Percentiles rank a stretch among this genome's conserved stretches.
Evolutionary conservation across 2,329 filamentous ascomycete genomes (phyloP).

Genomic region (Tolypocladium endophyticum): DNA sequence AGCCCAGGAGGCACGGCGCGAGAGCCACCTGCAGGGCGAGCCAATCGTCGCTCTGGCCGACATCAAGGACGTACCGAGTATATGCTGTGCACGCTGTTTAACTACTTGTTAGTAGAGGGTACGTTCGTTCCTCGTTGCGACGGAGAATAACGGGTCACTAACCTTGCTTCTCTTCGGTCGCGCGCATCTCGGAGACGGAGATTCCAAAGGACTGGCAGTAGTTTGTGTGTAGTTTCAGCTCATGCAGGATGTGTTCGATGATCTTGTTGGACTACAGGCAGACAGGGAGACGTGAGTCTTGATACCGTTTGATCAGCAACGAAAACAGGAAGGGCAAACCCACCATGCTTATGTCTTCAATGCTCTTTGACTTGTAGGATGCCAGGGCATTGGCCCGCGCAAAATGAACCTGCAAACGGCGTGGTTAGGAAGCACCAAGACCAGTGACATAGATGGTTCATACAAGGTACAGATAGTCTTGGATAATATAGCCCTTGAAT

Average conservation of each 20-base stretch:
- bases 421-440: not conserved
- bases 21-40: slow-evolving; percentile 76
- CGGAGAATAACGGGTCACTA: slow-evolving; percentile 7
- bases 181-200: slow-evolving; percentile 60
- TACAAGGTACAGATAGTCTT: slow-evolving; percentile 86
- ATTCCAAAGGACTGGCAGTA: slow-evolving; percentile 80
- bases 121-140: too few relatives aligned
- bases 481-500: slow-evolving; percentile 82
- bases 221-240: slow-evolving; percentile 70
- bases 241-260: slow-evolving; percentile 64
- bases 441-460: slow-evolving; percentile 9
- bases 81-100: slow-evolving; percentile 64
- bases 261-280: slow-evolving; percentile 35
- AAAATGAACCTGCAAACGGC: slow-evolving; percentile 59
- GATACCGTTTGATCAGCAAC: not conserved
- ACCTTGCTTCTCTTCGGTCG: slow-evolving; percentile 66
- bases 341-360: slow-evolving; percentile 63
- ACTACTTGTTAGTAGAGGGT: not conserved
- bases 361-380: slow-evolving; percentile 69
- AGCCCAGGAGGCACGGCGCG: slow-evolving; percentile 83
- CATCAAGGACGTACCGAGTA: slow-evolving; percentile 76
- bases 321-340: slow-evolving; percentile 12
- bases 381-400: slow-evolving; percentile 76
- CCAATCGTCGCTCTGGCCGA: slow-evolving; percentile 82
- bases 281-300: not conserved